Conservation (phyloP, 169 alveolate genomes). For the Plasmodium knowlesi region DNA sequence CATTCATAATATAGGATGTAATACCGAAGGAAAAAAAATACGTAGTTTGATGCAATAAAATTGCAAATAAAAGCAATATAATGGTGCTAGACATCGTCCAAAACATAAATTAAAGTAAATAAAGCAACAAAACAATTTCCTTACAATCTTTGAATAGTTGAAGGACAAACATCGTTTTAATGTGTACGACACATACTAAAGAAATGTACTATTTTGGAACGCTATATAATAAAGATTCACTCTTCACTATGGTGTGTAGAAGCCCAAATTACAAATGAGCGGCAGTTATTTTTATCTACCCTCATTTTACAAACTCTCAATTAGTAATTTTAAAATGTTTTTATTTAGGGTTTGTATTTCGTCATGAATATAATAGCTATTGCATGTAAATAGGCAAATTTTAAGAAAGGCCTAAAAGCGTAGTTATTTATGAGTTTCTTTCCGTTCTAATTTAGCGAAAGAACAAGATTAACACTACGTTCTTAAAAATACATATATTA, state of each 20-base stretch:
- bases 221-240: not conserved
- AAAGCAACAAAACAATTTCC: not conserved
- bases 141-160: not conserved
- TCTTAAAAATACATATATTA: not conserved
- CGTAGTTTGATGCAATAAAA: not conserved
- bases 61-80: not conserved
- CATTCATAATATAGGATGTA: not conserved
- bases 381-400: not conserved
- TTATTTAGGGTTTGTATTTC: not conserved
- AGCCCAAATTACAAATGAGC: not conserved
- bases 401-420: not conserved
- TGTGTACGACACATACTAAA: not conserved
- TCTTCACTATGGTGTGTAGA: not conserved
- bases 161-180: not conserved
- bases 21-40: not conserved
- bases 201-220: not conserved
- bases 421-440: not conserved
- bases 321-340: not conserved
- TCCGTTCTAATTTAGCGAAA: not conserved
- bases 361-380: not conserved
- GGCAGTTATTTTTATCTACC: not conserved
- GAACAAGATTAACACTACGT: not conserved
- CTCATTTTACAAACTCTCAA: not conserved
- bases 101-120: not conserved
- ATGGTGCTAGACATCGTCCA: not conserved